Evolutionary conservation across 331 rosid species (phyloP).

Genomic region (Spiraea crenata): DNA sequence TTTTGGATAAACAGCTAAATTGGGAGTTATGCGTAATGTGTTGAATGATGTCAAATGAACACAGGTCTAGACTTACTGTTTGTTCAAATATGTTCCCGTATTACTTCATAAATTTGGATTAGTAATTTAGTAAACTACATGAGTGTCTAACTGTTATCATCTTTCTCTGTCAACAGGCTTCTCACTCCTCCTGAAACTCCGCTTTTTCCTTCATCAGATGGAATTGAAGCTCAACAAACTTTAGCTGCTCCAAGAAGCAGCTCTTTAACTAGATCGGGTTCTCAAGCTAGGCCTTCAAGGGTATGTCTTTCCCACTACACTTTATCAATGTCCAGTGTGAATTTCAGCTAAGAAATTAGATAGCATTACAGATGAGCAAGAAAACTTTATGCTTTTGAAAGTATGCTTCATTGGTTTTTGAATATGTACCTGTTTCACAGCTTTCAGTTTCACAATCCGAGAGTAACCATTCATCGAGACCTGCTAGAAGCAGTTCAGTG

Average conservation of each 20-base stretch:
- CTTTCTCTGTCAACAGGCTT: slow-evolving; percentile 60
- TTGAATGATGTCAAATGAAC: not conserved
- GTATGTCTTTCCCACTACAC: slow-evolving; percentile 40
- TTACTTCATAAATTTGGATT: not conserved
- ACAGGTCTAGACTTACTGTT: not conserved
- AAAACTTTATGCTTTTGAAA: not conserved
- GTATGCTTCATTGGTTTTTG: slow-evolving; percentile 9
- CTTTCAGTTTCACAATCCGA: slow-evolving; percentile 87
- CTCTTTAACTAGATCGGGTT: slow-evolving; percentile 55
- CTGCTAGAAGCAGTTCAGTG: slow-evolving; percentile 89
- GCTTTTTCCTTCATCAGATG: slow-evolving; percentile 61
- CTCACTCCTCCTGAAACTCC: slow-evolving; percentile 99
- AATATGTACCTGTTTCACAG: slow-evolving; percentile 36
- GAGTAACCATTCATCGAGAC: slow-evolving; percentile 57
- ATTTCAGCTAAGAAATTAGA: not conserved
- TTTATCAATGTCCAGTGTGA: not conserved
- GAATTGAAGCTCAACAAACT: slow-evolving; percentile 51
- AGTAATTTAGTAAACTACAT: not conserved
- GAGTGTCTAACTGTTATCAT: slow-evolving; percentile 20
- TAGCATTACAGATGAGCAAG: not conserved
- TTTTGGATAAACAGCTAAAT: not conserved
- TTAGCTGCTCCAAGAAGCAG: slow-evolving; percentile 54
- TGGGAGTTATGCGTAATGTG: not conserved
- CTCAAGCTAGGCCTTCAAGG: slow-evolving; percentile 76
- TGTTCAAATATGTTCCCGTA: not conserved